phyloP scores from a whole-genome alignment of 805 yeast species.

The Hanseniaspora pseudoguilliermondii region DNA sequence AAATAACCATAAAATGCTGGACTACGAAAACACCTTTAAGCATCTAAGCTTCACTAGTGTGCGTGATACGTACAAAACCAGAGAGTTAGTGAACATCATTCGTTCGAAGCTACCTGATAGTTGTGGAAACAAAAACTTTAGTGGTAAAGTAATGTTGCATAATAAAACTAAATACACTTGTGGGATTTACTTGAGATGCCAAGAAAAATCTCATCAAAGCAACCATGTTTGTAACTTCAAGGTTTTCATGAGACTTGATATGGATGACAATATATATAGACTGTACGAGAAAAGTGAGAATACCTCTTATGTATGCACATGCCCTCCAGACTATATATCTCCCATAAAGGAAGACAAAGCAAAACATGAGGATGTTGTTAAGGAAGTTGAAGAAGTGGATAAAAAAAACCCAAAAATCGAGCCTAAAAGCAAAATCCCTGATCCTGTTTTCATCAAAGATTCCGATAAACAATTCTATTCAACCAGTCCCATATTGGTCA shows the following conservation, averaged over 20 bases:
- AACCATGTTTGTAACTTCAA: background rate
- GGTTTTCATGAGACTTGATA: background rate
- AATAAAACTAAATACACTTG: conserved; percentile 3
- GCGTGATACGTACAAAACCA: conserved; percentile 3
- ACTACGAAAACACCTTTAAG: background rate
- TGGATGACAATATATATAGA: conserved; percentile 1
- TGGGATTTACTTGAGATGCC: conserved; percentile 6
- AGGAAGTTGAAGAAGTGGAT: background rate
- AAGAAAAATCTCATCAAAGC: background rate
- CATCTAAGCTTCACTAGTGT: background rate
- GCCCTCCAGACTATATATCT: background rate
- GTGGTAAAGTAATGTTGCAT: conserved; percentile 7
- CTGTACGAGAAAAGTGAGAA: conserved; percentile 1
- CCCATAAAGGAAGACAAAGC: background rate
- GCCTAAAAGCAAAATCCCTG: background rate
- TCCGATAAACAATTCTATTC: background rate
- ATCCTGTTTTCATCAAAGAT: background rate
- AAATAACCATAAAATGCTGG: background rate
- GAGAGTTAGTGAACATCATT: conserved; percentile 6
- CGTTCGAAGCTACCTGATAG: background rate
- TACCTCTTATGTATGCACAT: conserved; percentile 6
- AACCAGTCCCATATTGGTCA: background rate
- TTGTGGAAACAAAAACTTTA: background rate
- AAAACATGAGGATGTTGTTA: background rate
- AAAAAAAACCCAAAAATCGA: background rate